Percentiles rank a stretch among this genome's conserved stretches.
These are phyloP conservation scores for Eutrema japonicum DNA, from an alignment of 345 rosid genomes.

Conservation along the genomic window DNA sequence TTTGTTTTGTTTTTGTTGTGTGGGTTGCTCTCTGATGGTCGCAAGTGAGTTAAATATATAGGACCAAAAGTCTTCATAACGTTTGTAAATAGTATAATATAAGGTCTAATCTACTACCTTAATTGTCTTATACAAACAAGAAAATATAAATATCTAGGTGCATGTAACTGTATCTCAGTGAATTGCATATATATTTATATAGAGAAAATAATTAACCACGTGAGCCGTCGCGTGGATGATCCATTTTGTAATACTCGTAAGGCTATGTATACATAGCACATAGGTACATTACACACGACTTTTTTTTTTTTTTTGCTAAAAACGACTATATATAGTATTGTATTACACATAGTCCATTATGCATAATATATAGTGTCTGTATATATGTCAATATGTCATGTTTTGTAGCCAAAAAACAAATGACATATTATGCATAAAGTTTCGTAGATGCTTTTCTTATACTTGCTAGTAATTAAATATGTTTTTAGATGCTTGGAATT, in stretches of 20 bases:
- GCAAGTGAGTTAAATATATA: conserved; percentile 22
- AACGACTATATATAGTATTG: neutral
- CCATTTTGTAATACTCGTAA: neutral
- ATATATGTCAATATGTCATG: neutral
- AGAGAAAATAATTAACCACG: neutral
- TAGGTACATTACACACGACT: neutral
- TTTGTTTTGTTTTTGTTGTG: neutral
- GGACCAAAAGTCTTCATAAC: neutral
- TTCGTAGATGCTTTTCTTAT: neutral
- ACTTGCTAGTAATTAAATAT: neutral
- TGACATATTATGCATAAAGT: neutral
- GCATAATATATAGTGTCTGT: neutral
- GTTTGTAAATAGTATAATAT: neutral
- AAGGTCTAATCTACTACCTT: conserved; percentile 9
- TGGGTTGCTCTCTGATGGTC: neutral
- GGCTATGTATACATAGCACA: neutral
- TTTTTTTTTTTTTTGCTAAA: no score
- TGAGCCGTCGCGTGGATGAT: conserved; percentile 3
- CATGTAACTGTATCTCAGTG: conserved; percentile 5
- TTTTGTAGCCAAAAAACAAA: no score
- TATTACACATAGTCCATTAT: neutral
- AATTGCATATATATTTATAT: neutral
- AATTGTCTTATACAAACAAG: neutral
- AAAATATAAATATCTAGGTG: neutral
- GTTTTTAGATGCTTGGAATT: neutral